phyloP scores from a whole-genome alignment of 768 basidiomycete species.

The Cubamyces sp. region DNA sequence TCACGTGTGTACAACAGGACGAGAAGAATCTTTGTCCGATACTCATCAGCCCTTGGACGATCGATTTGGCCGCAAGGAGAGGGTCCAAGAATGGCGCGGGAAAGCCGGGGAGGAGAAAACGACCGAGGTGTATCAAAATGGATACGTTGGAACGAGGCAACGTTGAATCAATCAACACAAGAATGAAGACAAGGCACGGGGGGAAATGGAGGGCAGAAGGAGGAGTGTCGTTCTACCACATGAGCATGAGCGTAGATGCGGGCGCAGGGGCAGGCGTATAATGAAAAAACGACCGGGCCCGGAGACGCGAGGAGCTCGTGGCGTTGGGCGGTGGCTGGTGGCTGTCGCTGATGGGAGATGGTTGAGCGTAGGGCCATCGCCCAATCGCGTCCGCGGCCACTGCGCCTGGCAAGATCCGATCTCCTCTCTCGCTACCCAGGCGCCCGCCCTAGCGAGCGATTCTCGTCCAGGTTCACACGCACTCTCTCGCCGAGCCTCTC shows the following conservation, averaged over 20 bases:
- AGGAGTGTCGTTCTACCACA: not conserved
- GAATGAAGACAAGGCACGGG: slow-evolving; percentile 14
- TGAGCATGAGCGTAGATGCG: not conserved
- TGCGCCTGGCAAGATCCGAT: not conserved
- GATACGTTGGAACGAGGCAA: slow-evolving; percentile 12
- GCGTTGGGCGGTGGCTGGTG: slow-evolving; percentile 11
- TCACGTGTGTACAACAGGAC: slow-evolving; percentile 27
- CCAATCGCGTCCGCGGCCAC: too few species aligned
- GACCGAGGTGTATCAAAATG: slow-evolving; percentile 14
- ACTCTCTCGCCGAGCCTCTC: not conserved
- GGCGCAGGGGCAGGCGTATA: slow-evolving; percentile 4
- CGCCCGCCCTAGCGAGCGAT: slow-evolving; percentile 17
- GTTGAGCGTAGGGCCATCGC: not conserved
- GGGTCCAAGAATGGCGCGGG: slow-evolving; percentile 20
- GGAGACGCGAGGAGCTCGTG: slow-evolving; percentile 8
- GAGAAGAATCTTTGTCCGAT: slow-evolving; percentile 26
- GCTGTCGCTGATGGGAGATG: slow-evolving; percentile 2
- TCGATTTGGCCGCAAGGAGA: slow-evolving; percentile 25
- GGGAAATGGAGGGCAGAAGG: not conserved
- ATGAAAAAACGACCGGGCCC: slow-evolving; percentile 14
- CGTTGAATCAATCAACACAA: slow-evolving; percentile 21
- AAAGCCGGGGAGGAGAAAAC: slow-evolving; percentile 18
- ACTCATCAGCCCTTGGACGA: slow-evolving; percentile 29
- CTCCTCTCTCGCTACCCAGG: slow-evolving; percentile 22
- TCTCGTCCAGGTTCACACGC: not conserved